Percentiles rank a stretch among this genome's conserved stretches.
phyloP scores from a whole-genome alignment of 2,329 filamentous ascomycete species.

The Calonectria hawksworthii region DNA sequence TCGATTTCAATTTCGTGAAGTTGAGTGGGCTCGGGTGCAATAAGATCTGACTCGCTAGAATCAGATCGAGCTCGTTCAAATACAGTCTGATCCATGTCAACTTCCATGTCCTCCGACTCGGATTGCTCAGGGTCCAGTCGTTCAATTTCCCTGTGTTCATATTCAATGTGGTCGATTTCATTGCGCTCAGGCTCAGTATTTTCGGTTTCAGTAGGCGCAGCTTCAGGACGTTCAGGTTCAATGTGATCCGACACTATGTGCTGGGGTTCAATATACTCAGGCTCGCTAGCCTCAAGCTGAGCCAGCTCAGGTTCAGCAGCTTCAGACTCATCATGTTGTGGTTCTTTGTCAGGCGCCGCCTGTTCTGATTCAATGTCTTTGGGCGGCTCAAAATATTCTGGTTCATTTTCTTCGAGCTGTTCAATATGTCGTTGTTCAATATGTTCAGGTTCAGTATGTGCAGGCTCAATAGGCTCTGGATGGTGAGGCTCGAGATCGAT shows the following conservation, averaged over 20 bases:
- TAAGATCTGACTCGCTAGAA: background rate
- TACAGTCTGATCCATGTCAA: background rate
- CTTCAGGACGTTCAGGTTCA: background rate
- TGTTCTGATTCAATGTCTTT: background rate
- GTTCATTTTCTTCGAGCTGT: background rate
- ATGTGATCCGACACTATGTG: background rate
- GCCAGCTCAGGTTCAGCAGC: background rate
- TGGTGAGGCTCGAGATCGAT: background rate
- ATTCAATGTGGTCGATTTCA: background rate
- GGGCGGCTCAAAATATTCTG: background rate
- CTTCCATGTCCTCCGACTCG: background rate
- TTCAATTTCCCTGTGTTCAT: background rate
- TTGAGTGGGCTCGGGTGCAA: background rate
- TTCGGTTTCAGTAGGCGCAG: background rate
- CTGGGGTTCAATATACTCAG: background rate
- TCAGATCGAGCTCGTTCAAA: background rate
- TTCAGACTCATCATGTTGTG: background rate
- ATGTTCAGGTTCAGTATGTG: background rate
- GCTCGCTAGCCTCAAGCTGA: background rate
- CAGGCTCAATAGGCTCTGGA: conserved; percentile 7
- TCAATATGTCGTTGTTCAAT: background rate
- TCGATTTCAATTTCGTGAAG: background rate
- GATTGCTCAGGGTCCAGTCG: background rate
- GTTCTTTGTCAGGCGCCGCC: background rate
- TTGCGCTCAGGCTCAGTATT: background rate